These are phyloP conservation scores for Tylopilus balloui DNA, from an alignment of 768 basidiomycete genomes.

Conservation along the genomic window DNA sequence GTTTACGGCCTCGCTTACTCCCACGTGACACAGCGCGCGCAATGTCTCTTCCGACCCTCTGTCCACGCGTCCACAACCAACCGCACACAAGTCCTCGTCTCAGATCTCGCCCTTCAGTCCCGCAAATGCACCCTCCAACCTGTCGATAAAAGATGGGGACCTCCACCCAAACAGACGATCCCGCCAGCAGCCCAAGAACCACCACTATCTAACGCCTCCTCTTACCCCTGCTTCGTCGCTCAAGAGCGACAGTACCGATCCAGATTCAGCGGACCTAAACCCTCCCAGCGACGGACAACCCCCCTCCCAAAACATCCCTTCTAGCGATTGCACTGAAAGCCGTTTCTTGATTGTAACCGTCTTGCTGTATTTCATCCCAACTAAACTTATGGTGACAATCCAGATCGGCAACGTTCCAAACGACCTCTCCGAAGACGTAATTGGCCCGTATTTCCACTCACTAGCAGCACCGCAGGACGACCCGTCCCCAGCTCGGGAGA, in stretches of 20 bases:
- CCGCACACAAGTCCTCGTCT: slow-evolving; percentile 15
- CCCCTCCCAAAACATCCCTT: slow-evolving; percentile 1
- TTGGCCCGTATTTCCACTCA: slow-evolving; percentile 29
- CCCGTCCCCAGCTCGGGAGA: slow-evolving; percentile 4
- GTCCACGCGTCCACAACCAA: slow-evolving; percentile 27
- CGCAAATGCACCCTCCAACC: slow-evolving; percentile 8
- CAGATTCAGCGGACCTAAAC: slow-evolving; percentile 29
- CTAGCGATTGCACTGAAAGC: slow-evolving; percentile 21
- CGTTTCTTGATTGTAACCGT: slow-evolving; percentile 32
- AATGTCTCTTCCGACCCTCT: slow-evolving; percentile 26
- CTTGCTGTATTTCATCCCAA: neutral
- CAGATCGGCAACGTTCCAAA: slow-evolving; percentile 41
- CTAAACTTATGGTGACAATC: slow-evolving; percentile 12
- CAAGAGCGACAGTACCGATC: slow-evolving; percentile 34
- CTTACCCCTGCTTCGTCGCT: slow-evolving; percentile 64
- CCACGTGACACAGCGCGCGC: slow-evolving; percentile 24
- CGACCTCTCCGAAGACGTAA: slow-evolving; percentile 28
- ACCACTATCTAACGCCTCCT: slow-evolving; percentile 57
- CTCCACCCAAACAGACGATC: slow-evolving; percentile 14
- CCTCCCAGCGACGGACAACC: slow-evolving; percentile 25
- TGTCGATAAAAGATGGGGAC: slow-evolving; percentile 18
- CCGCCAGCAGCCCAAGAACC: slow-evolving; percentile 25
- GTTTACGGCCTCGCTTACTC: slow-evolving; percentile 2
- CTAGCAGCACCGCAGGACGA: slow-evolving; percentile 20
- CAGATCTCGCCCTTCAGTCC: slow-evolving; percentile 17